Conservation (phyloP, 2,329 filamentous ascomycete species). For the Amauroascus verrucosus region DNA sequence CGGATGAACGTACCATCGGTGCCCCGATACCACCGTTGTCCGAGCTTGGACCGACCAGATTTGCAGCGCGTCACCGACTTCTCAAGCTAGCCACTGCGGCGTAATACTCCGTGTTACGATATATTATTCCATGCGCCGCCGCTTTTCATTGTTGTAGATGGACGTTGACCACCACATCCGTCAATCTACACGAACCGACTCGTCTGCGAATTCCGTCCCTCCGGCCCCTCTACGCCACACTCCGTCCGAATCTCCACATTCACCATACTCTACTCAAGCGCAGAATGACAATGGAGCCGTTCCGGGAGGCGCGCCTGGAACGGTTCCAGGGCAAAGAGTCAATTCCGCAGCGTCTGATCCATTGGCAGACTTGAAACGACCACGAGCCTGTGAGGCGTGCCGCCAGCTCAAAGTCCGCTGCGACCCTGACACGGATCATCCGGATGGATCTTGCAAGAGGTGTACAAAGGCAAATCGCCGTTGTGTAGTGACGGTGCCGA, state of each 20-base stretch:
- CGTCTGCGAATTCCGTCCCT: neutral
- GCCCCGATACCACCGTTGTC: slow-evolving; percentile 3
- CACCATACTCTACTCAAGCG: neutral
- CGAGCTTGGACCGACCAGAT: neutral
- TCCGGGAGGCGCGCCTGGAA: neutral
- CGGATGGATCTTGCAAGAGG: slow-evolving; percentile 58
- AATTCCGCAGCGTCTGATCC: slow-evolving; percentile 15
- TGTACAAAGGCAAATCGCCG: slow-evolving; percentile 70
- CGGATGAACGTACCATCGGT: slow-evolving; percentile 1
- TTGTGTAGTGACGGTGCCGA: slow-evolving; percentile 67
- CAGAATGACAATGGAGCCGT: neutral
- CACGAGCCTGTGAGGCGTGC: slow-evolving; percentile 65
- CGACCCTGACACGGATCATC: slow-evolving; percentile 58
- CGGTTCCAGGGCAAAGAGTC: neutral
- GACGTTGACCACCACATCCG: neutral
- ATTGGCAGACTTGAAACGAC: slow-evolving; percentile 50
- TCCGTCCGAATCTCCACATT: neutral
- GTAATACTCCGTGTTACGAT: neutral
- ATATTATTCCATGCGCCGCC: neutral
- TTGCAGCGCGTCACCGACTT: neutral
- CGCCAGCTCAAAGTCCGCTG: slow-evolving; percentile 73
- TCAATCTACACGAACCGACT: neutral
- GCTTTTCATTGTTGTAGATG: slow-evolving; percentile 2
- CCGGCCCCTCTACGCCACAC: neutral
- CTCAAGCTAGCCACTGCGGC: neutral